phyloP scores from a whole-genome alignment of 495 filamentous ascomycete species.

The Podospora australis region DNA sequence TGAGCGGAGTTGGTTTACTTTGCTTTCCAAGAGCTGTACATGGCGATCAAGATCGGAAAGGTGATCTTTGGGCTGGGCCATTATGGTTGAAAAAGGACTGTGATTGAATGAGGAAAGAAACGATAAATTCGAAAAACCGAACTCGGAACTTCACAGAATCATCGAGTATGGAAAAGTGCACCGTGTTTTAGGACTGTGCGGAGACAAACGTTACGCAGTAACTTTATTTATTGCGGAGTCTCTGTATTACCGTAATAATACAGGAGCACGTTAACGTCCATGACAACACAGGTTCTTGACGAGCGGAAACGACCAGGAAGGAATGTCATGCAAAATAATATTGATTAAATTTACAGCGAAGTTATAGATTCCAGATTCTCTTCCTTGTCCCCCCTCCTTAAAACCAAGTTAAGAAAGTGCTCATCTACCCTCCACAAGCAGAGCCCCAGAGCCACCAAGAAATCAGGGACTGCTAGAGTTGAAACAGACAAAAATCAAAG shows the following conservation, averaged over 20 bases:
- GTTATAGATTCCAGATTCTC: not conserved
- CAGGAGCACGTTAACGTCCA: too few species aligned
- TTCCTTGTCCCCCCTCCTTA: not conserved
- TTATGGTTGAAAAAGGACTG: conserved; percentile 7
- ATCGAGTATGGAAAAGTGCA: too few species aligned
- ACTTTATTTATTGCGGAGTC: too few species aligned
- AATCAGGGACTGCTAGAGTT: conserved; percentile 1
- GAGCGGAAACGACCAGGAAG: too few species aligned
- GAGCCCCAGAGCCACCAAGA: conserved; percentile 3
- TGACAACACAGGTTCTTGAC: too few species aligned
- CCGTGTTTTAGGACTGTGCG: too few species aligned
- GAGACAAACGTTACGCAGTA: too few species aligned
- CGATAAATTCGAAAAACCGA: not conserved
- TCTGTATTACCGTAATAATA: too few species aligned
- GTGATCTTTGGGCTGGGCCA: conserved; percentile 36
- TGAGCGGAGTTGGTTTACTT: conserved; percentile 64
- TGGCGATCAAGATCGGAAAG: conserved; percentile 63
- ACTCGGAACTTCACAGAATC: too few species aligned
- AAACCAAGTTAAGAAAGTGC: not conserved
- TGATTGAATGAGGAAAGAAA: not conserved
- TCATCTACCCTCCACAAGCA: not conserved
- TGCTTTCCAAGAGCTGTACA: conserved; percentile 66
- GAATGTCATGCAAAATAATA: conserved; percentile 10
- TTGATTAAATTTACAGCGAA: conserved; percentile 9
- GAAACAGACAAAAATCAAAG: conserved; percentile 9